Conservation (phyloP, 2,329 filamentous ascomycete genomes). For the Sordariomycetes sp. region DNA sequence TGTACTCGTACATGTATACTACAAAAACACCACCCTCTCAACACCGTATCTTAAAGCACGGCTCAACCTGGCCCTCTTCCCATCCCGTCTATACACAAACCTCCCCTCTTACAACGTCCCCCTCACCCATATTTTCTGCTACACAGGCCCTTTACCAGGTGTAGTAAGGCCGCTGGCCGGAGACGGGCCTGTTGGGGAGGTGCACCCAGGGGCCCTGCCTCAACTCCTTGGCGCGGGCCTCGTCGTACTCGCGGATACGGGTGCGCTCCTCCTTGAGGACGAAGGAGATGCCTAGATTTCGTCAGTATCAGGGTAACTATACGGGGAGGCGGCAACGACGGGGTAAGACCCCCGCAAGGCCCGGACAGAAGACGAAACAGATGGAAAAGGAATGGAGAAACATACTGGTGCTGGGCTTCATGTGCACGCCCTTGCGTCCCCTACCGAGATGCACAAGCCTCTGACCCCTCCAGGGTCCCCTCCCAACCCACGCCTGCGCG, state of each 20-base stretch:
- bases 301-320: conserved; percentile 8
- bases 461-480: conserved; percentile 46
- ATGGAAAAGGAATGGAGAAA: conserved; percentile 12
- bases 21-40: background rate
- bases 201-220: conserved; percentile 75
- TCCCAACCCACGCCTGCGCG: conserved; percentile 84
- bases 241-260: conserved; percentile 64
- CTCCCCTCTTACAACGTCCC: background rate
- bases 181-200: conserved; percentile 73
- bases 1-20: background rate
- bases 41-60: background rate
- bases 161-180: conserved; percentile 79
- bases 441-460: conserved; percentile 61
- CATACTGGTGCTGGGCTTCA: conserved; percentile 63
- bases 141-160: conserved; percentile 52
- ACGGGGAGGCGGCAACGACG: background rate
- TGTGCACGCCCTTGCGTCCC: conserved; percentile 54
- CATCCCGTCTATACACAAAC: background rate
- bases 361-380: background rate
- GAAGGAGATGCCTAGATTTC: conserved; percentile 54
- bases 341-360: no score
- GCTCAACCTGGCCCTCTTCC: background rate
- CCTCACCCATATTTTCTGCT: no score
- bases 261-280: conserved; percentile 91
- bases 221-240: conserved; percentile 62